Conservation (phyloP, 441 rosid genomes). For the Omphalea diandra region DNA sequence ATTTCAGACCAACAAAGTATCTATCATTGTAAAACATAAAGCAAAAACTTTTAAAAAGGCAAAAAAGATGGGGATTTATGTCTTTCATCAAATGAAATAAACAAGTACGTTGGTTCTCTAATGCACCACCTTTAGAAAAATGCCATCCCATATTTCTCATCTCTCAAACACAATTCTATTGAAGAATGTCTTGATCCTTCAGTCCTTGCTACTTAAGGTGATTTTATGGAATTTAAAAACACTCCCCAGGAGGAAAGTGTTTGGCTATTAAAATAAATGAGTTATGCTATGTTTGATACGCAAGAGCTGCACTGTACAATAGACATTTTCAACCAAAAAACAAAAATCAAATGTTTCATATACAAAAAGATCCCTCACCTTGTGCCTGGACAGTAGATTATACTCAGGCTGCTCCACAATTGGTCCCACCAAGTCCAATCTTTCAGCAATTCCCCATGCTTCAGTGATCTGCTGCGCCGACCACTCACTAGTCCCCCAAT, state of each 20-base stretch:
- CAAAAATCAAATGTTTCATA: background rate
- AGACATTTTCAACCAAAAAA: background rate
- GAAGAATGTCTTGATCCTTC: background rate
- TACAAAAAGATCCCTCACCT: slow-evolving; percentile 37
- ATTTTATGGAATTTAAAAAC: background rate
- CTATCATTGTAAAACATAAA: too few species aligned
- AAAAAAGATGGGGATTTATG: too few species aligned
- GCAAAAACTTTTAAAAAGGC: too few species aligned
- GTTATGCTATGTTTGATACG: too few species aligned
- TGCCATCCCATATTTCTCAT: too few species aligned
- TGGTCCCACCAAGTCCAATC: slow-evolving; percentile 86
- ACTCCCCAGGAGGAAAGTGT: background rate
- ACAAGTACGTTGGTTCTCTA: too few species aligned
- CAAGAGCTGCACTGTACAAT: background rate
- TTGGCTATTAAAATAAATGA: too few species aligned
- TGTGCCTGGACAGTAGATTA: slow-evolving; percentile 83
- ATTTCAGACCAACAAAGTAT: too few species aligned
- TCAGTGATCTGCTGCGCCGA: slow-evolving; percentile 93
- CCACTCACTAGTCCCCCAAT: slow-evolving; percentile 99
- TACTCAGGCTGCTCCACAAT: slow-evolving; percentile 95
- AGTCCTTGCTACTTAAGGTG: background rate
- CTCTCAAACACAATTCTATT: slow-evolving; percentile 7
- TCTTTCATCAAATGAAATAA: too few species aligned
- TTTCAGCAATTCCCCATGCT: slow-evolving; percentile 89
- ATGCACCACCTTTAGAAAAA: too few species aligned